These are phyloP conservation scores for Podosphaera xanthii DNA, from an alignment of 2,329 filamentous ascomycete genomes.

Conservation along the genomic window DNA sequence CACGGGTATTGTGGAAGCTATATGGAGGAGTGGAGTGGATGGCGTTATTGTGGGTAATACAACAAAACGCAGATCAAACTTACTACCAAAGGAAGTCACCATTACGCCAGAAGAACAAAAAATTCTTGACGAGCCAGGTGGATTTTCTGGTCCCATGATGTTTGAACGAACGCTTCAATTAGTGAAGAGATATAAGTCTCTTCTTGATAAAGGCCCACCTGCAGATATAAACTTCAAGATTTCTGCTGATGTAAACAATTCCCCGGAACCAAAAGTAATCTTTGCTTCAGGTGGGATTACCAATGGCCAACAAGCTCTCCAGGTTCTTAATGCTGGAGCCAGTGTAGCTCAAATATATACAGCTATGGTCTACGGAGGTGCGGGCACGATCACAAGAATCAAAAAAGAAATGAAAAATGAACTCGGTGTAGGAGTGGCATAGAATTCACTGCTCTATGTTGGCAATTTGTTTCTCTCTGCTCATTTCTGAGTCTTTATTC, in stretches of 20 bases:
- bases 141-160: slow-evolving; percentile 77
- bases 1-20: slow-evolving; percentile 66
- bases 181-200: slow-evolving; percentile 54
- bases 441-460: background rate
- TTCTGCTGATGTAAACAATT: background rate
- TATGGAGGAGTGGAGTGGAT: slow-evolving; percentile 67
- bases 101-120: slow-evolving; percentile 43
- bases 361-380: slow-evolving; percentile 36
- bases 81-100: slow-evolving; percentile 42
- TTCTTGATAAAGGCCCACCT: slow-evolving; percentile 32
- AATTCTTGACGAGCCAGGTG: slow-evolving; percentile 54
- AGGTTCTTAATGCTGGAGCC: slow-evolving; percentile 70
- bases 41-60: slow-evolving; percentile 96
- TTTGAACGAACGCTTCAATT: slow-evolving; percentile 60
- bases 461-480: background rate
- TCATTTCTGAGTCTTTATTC: too few relatives aligned
- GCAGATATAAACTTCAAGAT: background rate
- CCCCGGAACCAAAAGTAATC: slow-evolving; percentile 43
- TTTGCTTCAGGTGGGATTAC: slow-evolving; percentile 90
- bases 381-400: slow-evolving; percentile 41
- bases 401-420: slow-evolving; percentile 34
- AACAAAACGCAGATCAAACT: slow-evolving; percentile 56
- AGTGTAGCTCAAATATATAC: slow-evolving; percentile 88
- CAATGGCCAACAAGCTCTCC: slow-evolving; percentile 60
- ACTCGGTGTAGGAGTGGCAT: slow-evolving; percentile 14